Evolutionary conservation across 1,284 basidiomycete species (phyloP).

Genomic region (Ganoderma sinense): DNA sequence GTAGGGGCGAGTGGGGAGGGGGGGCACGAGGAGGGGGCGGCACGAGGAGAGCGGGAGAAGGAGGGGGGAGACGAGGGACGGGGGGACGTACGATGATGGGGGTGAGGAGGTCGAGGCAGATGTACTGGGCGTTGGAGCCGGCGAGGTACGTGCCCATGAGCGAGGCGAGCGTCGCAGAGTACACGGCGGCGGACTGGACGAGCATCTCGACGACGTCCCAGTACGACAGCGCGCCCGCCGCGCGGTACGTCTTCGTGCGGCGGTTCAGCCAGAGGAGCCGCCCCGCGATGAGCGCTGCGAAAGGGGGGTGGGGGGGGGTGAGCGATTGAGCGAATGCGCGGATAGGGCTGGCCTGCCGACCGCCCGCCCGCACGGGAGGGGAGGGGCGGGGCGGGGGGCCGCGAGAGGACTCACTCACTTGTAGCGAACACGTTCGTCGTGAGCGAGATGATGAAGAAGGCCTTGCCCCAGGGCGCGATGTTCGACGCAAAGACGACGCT

Average conservation of each 20-base stretch:
- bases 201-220: conserved; percentile 25
- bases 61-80: not conserved
- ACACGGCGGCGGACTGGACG: conserved; percentile 27
- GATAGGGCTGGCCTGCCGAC: no score
- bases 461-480: conserved; percentile 29
- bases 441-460: conserved; percentile 30
- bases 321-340: no score
- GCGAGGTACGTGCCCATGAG: conserved; percentile 23
- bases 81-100: conserved; percentile 23
- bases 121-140: conserved; percentile 24
- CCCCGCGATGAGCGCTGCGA: conserved; percentile 25
- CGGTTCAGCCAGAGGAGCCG: conserved; percentile 28
- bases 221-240: not conserved
- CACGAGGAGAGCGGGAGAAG: no score
- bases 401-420: conserved; percentile 10
- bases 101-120: conserved; percentile 22
- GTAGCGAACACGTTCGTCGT: conserved; percentile 28
- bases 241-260: conserved; percentile 18
- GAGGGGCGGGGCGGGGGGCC: no score
- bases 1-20: no score
- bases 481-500: conserved; percentile 23
- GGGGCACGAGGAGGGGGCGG: no score
- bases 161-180: conserved; percentile 22
- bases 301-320: no score
- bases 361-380: no score